Evolutionary conservation across 208 protist genomes (phyloP).

Genomic region (Trichomonas tenax): DNA sequence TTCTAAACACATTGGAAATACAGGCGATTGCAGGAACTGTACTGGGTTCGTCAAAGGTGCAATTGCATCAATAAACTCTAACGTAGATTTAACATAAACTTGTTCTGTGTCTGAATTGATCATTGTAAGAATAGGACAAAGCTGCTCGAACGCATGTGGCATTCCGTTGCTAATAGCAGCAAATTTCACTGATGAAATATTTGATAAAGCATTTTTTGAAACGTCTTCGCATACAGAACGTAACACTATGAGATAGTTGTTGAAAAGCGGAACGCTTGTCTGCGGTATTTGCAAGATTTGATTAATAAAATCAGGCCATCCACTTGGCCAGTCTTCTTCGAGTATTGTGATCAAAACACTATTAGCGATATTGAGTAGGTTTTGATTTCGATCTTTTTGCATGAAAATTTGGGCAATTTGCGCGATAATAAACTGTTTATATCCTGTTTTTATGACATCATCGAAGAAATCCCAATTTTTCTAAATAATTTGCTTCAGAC

Average conservation of each 20-base stretch:
- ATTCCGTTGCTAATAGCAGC: neutral
- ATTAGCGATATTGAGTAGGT: neutral
- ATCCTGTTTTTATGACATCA: neutral
- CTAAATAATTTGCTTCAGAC: neutral
- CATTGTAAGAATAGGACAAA: neutral
- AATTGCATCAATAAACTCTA: neutral
- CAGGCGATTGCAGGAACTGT: neutral
- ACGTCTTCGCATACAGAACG: neutral
- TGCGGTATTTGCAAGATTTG: neutral
- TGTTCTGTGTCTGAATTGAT: neutral
- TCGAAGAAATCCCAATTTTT: neutral
- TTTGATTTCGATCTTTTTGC: neutral
- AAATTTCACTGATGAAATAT: neutral
- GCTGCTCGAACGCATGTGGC: neutral
- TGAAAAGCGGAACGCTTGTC: neutral
- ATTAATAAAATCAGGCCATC: neutral
- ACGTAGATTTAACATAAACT: neutral
- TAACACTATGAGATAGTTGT: neutral
- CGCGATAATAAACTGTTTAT: neutral
- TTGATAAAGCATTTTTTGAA: neutral
- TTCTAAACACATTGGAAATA: neutral
- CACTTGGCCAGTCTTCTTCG: neutral
- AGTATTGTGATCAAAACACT: neutral
- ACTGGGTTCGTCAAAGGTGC: neutral
- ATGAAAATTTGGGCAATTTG: neutral